phyloP scores from a whole-genome alignment of 306 rosid species.

The Dryas octopetala region DNA sequence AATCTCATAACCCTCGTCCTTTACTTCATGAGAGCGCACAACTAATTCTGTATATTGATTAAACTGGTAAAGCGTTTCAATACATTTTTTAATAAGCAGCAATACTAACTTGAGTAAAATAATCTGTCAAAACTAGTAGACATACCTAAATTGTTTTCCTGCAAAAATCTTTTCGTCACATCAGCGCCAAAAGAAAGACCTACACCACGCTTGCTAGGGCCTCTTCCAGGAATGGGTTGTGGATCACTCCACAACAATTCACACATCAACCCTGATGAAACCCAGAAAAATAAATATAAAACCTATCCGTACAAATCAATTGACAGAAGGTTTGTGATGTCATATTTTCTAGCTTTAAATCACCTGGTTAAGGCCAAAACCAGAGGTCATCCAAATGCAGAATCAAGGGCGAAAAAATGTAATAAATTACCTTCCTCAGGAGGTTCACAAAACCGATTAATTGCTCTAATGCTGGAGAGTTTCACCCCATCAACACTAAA shows the following conservation, averaged over 20 bases:
- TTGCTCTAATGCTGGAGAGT: conserved; percentile 75
- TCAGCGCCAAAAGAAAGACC: conserved; percentile 94
- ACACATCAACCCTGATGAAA: conserved; percentile 85
- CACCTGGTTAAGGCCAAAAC: conserved; percentile 13
- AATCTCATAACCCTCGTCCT: conserved; percentile 96
- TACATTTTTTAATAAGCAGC: not conserved
- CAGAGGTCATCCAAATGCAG: conserved; percentile 12
- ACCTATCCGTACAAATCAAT: not conserved
- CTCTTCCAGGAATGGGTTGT: conserved; percentile 91
- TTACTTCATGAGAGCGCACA: conserved; percentile 99
- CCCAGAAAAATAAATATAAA: conserved; percentile 21
- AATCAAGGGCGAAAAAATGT: not conserved
- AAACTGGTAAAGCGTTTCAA: conserved; percentile 17
- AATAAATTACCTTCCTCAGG: conserved; percentile 81
- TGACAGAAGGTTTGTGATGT: not conserved
- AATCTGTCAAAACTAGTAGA: conserved; percentile 9
- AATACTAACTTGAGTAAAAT: conserved; percentile 6
- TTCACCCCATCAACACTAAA: conserved; percentile 97
- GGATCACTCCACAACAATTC: conserved; percentile 99
- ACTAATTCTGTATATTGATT: conserved; percentile 66
- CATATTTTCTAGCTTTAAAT: conserved; percentile 10
- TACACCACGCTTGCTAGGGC: conserved; percentile 98
- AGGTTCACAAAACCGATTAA: conserved; percentile 97
- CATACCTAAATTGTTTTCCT: conserved; percentile 85
- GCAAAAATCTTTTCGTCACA: conserved; percentile 83